A percentile compares a stretch with the other conserved stretches of the same genome.
Evolutionary conservation across 768 basidiomycete species (phyloP).

Genomic region (Fomitopsis pulvina): DNA sequence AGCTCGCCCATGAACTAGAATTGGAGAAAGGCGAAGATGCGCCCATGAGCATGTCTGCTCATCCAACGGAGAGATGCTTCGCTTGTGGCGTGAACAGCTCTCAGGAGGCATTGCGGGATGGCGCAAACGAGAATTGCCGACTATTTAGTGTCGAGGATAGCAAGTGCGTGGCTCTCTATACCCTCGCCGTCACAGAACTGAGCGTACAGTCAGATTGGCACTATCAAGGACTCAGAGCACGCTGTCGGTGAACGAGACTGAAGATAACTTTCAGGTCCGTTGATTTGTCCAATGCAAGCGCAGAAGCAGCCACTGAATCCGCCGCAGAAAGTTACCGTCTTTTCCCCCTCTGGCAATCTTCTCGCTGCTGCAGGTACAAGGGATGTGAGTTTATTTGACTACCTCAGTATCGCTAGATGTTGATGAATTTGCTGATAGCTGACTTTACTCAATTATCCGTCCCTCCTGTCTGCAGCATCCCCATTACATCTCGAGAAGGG

Average conservation of each 20-base stretch:
- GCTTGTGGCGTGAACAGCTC: slow-evolving; percentile 88
- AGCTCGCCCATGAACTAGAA: slow-evolving; percentile 61
- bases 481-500: slow-evolving; percentile 51
- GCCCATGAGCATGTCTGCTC: slow-evolving; percentile 90
- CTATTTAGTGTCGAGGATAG: slow-evolving; percentile 52
- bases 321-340: slow-evolving; percentile 78
- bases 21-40: slow-evolving; percentile 82
- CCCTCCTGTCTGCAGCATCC: slow-evolving; percentile 31
- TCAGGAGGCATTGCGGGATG: slow-evolving; percentile 48
- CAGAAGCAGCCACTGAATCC: neutral
- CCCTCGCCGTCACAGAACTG: neutral
- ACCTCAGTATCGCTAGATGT: neutral
- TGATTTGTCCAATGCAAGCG: neutral
- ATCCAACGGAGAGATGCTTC: slow-evolving; percentile 48
- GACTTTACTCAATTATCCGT: slow-evolving; percentile 18
- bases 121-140: slow-evolving; percentile 83
- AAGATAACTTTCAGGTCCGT: slow-evolving; percentile 77
- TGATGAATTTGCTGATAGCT: slow-evolving; percentile 11
- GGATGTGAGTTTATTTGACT: slow-evolving; percentile 39
- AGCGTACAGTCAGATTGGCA: slow-evolving; percentile 38
- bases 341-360: slow-evolving; percentile 63
- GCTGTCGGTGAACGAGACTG: slow-evolving; percentile 47
- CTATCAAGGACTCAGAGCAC: slow-evolving; percentile 52
- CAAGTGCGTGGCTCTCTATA: slow-evolving; percentile 37
- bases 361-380: slow-evolving; percentile 70